Evolutionary conservation across 768 basidiomycete genomes (phyloP).

Genomic region (Hortiboletus flavorubellus): DNA sequence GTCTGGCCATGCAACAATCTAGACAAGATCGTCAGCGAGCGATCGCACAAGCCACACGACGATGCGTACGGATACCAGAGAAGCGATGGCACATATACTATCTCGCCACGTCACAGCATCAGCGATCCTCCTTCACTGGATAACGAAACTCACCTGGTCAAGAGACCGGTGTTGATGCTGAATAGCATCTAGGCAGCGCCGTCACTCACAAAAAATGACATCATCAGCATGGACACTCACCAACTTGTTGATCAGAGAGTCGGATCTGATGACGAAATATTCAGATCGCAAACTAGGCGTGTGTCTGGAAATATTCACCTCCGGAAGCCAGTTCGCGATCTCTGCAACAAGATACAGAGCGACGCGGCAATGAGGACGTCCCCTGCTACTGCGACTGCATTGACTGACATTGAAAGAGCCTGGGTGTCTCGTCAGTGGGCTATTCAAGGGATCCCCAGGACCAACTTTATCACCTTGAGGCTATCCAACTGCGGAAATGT

Average conservation of each 20-base stretch:
- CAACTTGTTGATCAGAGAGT: neutral
- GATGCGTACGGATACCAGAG: conserved; percentile 44
- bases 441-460: no score
- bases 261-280: neutral
- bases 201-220: neutral
- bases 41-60: neutral
- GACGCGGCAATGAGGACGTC: no score
- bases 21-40: neutral
- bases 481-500: no score
- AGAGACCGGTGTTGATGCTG: conserved; percentile 39
- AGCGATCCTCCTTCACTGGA: neutral
- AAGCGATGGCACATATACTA: conserved; percentile 51
- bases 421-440: no score
- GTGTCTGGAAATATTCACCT: neutral
- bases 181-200: conserved; percentile 39
- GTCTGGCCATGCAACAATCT: conserved; percentile 46
- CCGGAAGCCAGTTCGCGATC: no score
- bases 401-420: no score
- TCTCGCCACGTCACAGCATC: neutral
- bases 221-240: neutral
- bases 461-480: no score
- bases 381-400: no score
- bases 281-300: neutral
- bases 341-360: no score
- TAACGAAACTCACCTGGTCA: conserved; percentile 22